Conservation (phyloP, 768 basidiomycete genomes). For the Lactarius tabidus region DNA sequence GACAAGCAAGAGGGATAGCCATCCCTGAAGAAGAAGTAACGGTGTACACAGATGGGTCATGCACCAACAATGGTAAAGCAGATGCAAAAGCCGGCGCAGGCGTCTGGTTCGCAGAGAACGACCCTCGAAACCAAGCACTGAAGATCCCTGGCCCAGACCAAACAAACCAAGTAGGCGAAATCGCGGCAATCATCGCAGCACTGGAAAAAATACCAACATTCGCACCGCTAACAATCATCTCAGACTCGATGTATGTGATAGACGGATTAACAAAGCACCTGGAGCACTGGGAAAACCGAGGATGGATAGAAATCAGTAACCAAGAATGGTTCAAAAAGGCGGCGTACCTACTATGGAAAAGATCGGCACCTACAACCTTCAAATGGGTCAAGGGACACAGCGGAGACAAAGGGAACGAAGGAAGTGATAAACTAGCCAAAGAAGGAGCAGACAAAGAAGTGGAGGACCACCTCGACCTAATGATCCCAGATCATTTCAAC, state of each 20-base stretch:
- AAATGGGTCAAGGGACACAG: conserved; percentile 1
- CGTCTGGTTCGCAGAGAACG: conserved; percentile 1
- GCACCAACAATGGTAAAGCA: conserved; percentile 24
- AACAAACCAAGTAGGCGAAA: neutral
- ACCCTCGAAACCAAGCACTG: neutral
- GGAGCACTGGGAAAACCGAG: neutral
- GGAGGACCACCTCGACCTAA: too few species aligned
- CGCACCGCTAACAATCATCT: neutral
- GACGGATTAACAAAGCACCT: neutral
- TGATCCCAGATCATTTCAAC: neutral
- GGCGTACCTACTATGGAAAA: neutral
- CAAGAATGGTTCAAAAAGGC: neutral
- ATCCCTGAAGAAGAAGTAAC: neutral
- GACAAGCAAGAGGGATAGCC: neutral
- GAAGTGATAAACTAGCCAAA: neutral
- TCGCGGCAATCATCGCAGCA: neutral
- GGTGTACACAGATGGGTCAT: conserved; percentile 32
- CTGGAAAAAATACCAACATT: neutral
- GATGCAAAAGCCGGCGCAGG: conserved; percentile 28
- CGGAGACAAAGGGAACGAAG: neutral
- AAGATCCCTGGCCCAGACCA: neutral
- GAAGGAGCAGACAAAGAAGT: neutral
- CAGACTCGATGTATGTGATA: neutral
- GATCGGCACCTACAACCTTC: neutral
- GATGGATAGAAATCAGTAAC: neutral